Evolutionary conservation across 257 asterid species (phyloP).

Genomic region (Cruciata laevipes): DNA sequence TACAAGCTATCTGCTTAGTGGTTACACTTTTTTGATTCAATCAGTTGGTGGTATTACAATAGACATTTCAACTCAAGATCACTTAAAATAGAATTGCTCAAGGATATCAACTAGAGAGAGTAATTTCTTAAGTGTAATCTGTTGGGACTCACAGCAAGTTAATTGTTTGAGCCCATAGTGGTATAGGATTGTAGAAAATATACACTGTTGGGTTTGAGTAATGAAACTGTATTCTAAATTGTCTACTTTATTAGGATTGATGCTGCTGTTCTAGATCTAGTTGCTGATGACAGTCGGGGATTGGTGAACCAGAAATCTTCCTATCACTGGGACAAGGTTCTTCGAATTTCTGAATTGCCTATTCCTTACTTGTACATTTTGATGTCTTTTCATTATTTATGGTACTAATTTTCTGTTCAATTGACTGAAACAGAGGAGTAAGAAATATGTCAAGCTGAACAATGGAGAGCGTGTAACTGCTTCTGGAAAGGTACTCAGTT

Average conservation of each 20-base stretch:
- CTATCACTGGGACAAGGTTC: conserved; percentile 96
- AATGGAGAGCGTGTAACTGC: conserved; percentile 94
- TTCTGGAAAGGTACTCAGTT: conserved; percentile 74
- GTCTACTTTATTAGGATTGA: conserved; percentile 52
- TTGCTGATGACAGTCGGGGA: conserved; percentile 72
- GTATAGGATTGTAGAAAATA: too few relatives aligned
- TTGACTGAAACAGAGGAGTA: conserved; percentile 59
- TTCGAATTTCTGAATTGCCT: conserved; percentile 8
- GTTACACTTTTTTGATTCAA: too few relatives aligned
- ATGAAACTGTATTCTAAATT: too few relatives aligned
- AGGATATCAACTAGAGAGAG: too few relatives aligned
- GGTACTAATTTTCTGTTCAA: neutral
- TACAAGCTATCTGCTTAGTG: too few relatives aligned
- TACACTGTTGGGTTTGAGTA: too few relatives aligned
- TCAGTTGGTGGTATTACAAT: too few relatives aligned
- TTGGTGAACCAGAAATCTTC: conserved; percentile 66
- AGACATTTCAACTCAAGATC: too few relatives aligned
- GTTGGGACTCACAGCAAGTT: too few relatives aligned
- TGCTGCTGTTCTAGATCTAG: conserved; percentile 81
- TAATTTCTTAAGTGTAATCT: too few relatives aligned
- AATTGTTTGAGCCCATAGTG: too few relatives aligned
- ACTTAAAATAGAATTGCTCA: too few relatives aligned
- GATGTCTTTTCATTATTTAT: neutral
- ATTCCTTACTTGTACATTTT: neutral
- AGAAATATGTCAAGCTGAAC: conserved; percentile 85